phyloP scores from a whole-genome alignment of 2,329 filamentous ascomycete species.

The Penicillium vulpinum region DNA sequence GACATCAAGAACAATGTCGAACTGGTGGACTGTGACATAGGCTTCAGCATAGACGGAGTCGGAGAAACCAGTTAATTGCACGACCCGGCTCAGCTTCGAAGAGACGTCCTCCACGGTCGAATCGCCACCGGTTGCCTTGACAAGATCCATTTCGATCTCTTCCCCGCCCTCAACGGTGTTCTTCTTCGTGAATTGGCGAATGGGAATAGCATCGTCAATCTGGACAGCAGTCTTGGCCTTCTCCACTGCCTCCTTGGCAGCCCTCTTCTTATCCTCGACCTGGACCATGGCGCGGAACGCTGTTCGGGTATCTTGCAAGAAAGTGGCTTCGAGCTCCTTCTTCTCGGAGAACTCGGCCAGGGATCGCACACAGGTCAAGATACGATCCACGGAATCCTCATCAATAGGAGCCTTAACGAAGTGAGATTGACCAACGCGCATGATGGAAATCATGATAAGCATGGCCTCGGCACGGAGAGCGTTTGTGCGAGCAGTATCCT shows the following conservation, averaged over 20 bases:
- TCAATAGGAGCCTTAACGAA: constrained; percentile 98
- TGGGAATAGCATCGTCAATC: constrained; percentile 90
- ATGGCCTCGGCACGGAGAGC: constrained; percentile 94
- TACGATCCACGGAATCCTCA: constrained; percentile 95
- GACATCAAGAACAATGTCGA: constrained; percentile 96
- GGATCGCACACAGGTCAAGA: constrained; percentile 95
- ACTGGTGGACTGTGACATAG: constrained; percentile 98
- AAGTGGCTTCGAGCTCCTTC: constrained; percentile 88
- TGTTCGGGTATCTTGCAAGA: constrained; percentile 90
- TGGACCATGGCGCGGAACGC: constrained; percentile 97
- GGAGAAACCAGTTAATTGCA: constrained; percentile 96
- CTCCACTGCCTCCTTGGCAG: constrained; percentile 88
- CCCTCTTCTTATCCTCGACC: constrained; percentile 95
- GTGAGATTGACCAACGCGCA: constrained; percentile 96
- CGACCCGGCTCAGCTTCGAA: constrained; percentile 92
- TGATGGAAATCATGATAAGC: constrained; percentile 99
- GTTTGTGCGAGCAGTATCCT: constrained; percentile 83
- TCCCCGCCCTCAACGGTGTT: constrained; percentile 78
- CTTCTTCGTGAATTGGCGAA: constrained; percentile 91
- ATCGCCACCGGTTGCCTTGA: constrained; percentile 92
- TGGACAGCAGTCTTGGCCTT: constrained; percentile 93
- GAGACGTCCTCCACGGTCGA: constrained; percentile 78
- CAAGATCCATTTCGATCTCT: constrained; percentile 84
- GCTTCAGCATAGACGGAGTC: constrained; percentile 98
- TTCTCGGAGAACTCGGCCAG: constrained; percentile 85